These are phyloP conservation scores for Lanmaoa rubissima DNA, from an alignment of 768 basidiomycete genomes.

Conservation along the genomic window DNA sequence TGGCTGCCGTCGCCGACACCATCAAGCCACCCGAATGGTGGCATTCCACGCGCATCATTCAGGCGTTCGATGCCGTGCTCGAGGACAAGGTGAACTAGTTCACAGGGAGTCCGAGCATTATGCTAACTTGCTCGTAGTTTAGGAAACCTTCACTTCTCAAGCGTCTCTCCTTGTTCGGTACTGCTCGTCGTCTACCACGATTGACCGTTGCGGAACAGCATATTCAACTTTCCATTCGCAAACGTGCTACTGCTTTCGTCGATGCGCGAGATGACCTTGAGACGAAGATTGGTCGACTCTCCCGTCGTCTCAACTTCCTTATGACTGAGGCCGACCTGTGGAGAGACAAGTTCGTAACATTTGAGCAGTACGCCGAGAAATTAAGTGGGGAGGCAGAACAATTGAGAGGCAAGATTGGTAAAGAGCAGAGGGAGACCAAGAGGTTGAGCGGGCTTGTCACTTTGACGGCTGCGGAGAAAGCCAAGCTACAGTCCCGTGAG, in stretches of 20 bases:
- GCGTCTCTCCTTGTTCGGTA: constrained; percentile 75
- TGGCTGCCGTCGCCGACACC: constrained; percentile 81
- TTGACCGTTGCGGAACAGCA: constrained; percentile 80
- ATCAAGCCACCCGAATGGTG: constrained; percentile 93
- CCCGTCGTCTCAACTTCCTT: constrained; percentile 82
- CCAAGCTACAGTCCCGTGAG: constrained; percentile 76
- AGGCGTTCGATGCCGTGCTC: constrained; percentile 85
- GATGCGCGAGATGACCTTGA: constrained; percentile 93
- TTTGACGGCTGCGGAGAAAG: constrained; percentile 74
- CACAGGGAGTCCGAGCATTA: not conserved
- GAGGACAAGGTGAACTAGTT: constrained; percentile 64
- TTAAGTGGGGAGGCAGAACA: constrained; percentile 85
- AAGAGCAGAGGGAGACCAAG: constrained; percentile 87
- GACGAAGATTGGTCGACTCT: constrained; percentile 87
- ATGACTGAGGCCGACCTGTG: constrained; percentile 90
- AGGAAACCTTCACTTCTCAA: constrained; percentile 89
- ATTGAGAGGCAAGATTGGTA: constrained; percentile 82
- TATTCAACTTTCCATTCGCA: constrained; percentile 85
- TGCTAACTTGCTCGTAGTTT: constrained; percentile 45
- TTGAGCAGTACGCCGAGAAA: constrained; percentile 92
- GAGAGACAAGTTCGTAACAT: constrained; percentile 92
- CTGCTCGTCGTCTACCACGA: constrained; percentile 65
- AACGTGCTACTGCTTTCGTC: constrained; percentile 91
- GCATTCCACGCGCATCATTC: constrained; percentile 87
- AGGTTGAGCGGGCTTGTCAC: constrained; percentile 77